phyloP scores from a whole-genome alignment of 2,329 filamentous ascomycete species.

The Colletotrichum truncatum region DNA sequence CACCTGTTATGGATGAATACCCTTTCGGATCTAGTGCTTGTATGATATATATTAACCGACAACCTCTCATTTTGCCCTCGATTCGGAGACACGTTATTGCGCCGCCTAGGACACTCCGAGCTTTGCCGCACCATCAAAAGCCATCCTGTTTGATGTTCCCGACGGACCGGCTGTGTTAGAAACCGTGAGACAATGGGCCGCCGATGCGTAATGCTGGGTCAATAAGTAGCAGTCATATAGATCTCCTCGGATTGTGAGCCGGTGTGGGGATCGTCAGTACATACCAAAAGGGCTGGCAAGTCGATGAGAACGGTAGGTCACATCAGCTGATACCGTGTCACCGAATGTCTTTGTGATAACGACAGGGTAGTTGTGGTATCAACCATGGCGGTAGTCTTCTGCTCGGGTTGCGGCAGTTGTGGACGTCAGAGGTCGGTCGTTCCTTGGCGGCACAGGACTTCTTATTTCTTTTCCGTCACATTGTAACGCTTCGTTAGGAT shows the following conservation, averaged over 20 bases:
- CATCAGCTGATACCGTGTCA: slow-evolving; percentile 13
- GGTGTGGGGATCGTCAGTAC: slow-evolving; percentile 17
- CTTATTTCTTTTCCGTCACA: slow-evolving; percentile 15
- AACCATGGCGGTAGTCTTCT: not conserved
- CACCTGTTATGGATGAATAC: not conserved
- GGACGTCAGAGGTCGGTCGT: slow-evolving; percentile 9
- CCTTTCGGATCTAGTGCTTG: slow-evolving; percentile 18
- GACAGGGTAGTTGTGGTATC: slow-evolving; percentile 4
- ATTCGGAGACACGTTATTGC: not conserved
- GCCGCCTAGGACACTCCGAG: not conserved
- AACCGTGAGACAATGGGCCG: not conserved
- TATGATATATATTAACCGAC: slow-evolving; percentile 19
- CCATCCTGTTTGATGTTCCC: not conserved
- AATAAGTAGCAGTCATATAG: slow-evolving; percentile 22
- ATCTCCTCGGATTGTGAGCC: slow-evolving; percentile 26
- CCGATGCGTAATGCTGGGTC: slow-evolving; percentile 12
- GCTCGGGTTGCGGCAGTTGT: slow-evolving; percentile 25
- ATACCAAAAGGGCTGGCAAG: not conserved
- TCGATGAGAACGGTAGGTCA: slow-evolving; percentile 23
- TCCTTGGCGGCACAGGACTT: slow-evolving; percentile 19
- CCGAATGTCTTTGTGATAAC: slow-evolving; percentile 5
- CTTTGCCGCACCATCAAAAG: not conserved
- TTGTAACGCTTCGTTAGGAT: not conserved
- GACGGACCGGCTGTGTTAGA: not conserved
- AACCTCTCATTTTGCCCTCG: not conserved